A percentile compares a stretch with the other conserved stretches of the same genome.
These are phyloP conservation scores for Ustulina deusta DNA, from an alignment of 2,329 filamentous ascomycete species.

Conservation along the genomic window DNA sequence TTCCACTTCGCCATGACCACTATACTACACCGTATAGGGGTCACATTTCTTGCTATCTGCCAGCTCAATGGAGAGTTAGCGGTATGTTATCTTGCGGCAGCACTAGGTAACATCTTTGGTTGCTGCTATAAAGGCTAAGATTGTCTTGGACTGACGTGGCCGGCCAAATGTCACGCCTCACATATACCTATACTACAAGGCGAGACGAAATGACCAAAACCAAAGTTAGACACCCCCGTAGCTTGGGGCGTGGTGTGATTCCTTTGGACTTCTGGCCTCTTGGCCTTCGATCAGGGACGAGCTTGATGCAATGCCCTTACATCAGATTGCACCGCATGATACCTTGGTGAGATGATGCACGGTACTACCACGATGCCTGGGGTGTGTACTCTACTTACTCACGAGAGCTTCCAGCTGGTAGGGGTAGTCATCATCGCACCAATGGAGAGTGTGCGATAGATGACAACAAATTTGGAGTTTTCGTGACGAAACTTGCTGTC, in stretches of 20 bases:
- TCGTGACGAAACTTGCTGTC: not conserved
- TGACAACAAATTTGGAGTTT: slow-evolving; percentile 1
- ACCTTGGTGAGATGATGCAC: slow-evolving; percentile 26
- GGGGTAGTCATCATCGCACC: slow-evolving; percentile 18
- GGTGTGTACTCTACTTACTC: not conserved
- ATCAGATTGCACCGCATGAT: slow-evolving; percentile 29
- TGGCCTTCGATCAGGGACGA: slow-evolving; percentile 3
- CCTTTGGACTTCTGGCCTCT: not conserved
- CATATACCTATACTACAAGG: slow-evolving; percentile 6
- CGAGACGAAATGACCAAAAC: slow-evolving; percentile 15
- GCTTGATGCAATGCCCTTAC: slow-evolving; percentile 32
- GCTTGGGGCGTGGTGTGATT: slow-evolving; percentile 19
- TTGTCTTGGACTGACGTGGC: slow-evolving; percentile 37
- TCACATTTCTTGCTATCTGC: slow-evolving; percentile 16
- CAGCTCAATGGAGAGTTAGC: slow-evolving; percentile 3
- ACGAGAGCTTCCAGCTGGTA: slow-evolving; percentile 20
- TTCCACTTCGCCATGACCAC: not conserved
- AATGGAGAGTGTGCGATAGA: slow-evolving; percentile 3
- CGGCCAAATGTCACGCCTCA: slow-evolving; percentile 22
- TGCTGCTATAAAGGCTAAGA: slow-evolving; percentile 26
- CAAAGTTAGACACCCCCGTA: slow-evolving; percentile 8
- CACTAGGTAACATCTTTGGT: not conserved
- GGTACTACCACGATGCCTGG: slow-evolving; percentile 8
- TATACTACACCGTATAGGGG: slow-evolving; percentile 2
- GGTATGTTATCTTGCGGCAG: not conserved